Conservation (phyloP, 1,139 yeast genomes). For the Pichia sp. region DNA sequence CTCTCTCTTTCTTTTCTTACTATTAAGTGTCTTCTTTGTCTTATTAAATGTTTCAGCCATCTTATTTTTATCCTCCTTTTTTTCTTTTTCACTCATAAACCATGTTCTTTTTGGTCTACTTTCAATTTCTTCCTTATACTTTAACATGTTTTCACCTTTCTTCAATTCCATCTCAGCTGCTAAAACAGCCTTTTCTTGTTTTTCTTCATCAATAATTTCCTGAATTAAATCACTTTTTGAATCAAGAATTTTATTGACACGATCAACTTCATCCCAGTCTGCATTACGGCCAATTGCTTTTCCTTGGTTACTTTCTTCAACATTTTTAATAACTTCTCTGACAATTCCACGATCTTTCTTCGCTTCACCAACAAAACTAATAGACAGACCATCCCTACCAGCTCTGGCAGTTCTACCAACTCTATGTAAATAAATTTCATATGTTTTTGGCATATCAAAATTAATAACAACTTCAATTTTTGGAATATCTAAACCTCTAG, state of each 20-base stretch:
- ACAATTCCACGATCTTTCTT: conserved; percentile 81
- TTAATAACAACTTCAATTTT: conserved; percentile 91
- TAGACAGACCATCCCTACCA: conserved; percentile 90
- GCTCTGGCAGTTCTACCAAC: conserved; percentile 99
- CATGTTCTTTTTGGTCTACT: conserved; percentile 94
- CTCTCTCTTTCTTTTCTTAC: conserved; percentile 55
- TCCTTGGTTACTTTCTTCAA: conserved; percentile 35
- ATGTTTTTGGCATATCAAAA: conserved; percentile 91
- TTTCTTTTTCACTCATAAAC: conserved; percentile 79
- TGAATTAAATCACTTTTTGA: conserved; percentile 54
- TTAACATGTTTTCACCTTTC: conserved; percentile 78
- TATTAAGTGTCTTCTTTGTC: conserved; percentile 39
- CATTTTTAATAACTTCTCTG: conserved; percentile 73
- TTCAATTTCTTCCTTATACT: conserved; percentile 74
- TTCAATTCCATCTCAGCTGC: conserved; percentile 87
- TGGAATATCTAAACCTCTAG: conserved; percentile 99
- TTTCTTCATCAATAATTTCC: conserved; percentile 83
- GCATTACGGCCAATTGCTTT: conserved; percentile 69
- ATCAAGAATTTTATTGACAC: conserved; percentile 53
- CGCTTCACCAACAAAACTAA: conserved; percentile 90
- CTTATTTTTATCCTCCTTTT: conserved; percentile 48
- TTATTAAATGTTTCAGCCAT: conserved; percentile 30
- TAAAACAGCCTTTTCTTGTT: conserved; percentile 75
- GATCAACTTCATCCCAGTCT: conserved; percentile 80
- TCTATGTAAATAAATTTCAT: conserved; percentile 89